Percentiles rank a stretch among this genome's conserved stretches.
phyloP scores from a whole-genome alignment of 768 basidiomycete genomes.

The Naganishia antarctica region DNA sequence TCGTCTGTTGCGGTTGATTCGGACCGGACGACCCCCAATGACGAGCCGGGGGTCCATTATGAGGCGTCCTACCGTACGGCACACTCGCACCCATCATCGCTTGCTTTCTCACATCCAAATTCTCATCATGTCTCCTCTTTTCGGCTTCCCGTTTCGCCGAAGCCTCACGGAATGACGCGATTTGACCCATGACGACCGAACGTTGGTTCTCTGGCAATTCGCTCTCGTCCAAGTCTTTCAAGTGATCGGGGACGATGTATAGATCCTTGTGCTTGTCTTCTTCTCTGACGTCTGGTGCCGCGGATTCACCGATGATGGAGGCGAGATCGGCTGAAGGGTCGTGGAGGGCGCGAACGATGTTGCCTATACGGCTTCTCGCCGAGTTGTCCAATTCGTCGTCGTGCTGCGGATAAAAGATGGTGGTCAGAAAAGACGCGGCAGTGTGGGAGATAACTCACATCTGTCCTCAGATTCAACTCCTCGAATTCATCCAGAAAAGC shows the following conservation, averaged over 20 bases:
- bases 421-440: background rate
- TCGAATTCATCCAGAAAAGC: slow-evolving; percentile 80
- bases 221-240: slow-evolving; percentile 91
- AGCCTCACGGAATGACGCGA: slow-evolving; percentile 90
- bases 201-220: slow-evolving; percentile 91
- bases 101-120: slow-evolving; percentile 41
- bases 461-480: slow-evolving; percentile 69
- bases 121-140: slow-evolving; percentile 59
- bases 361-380: slow-evolving; percentile 55
- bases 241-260: slow-evolving; percentile 75
- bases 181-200: slow-evolving; percentile 89
- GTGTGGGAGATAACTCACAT: slow-evolving; percentile 57
- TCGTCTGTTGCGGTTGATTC: slow-evolving; percentile 49
- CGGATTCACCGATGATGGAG: slow-evolving; percentile 58
- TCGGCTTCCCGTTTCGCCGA: slow-evolving; percentile 87
- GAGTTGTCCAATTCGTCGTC: slow-evolving; percentile 65
- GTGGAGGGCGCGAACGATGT: slow-evolving; percentile 61
- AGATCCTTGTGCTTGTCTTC: slow-evolving; percentile 31
- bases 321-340: slow-evolving; percentile 57
- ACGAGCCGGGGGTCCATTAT: slow-evolving; percentile 64
- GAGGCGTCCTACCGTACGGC: slow-evolving; percentile 34
- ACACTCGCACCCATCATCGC: slow-evolving; percentile 38
- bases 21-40: slow-evolving; percentile 69
- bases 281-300: slow-evolving; percentile 65
- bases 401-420: slow-evolving; percentile 53